These are phyloP conservation scores for Fusarium xylarioides DNA, from an alignment of 2,329 filamentous ascomycete genomes.

Conservation along the genomic window DNA sequence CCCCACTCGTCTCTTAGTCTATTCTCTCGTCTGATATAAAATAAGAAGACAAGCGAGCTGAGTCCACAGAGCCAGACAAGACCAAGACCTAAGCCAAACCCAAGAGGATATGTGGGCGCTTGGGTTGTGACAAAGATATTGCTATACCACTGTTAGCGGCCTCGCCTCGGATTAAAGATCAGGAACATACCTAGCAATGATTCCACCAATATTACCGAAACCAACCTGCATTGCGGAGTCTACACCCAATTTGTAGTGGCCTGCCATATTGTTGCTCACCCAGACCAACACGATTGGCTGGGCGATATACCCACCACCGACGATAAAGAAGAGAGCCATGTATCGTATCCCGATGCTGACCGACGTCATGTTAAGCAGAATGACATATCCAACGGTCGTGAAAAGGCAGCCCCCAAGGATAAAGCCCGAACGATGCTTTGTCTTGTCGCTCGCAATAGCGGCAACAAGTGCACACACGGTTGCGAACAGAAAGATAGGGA, in stretches of 20 bases:
- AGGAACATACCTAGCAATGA: not conserved
- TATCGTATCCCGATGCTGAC: not conserved
- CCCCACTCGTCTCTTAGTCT: not conserved
- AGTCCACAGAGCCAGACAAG: not conserved
- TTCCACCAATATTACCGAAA: not conserved
- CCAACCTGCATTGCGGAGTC: not conserved
- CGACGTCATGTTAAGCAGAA: not conserved
- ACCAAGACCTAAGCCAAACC: not conserved
- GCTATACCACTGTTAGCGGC: not conserved
- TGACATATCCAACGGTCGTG: not conserved
- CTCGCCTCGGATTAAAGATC: fast-evolving
- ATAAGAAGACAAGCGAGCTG: not conserved
- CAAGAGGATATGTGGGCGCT: not conserved
- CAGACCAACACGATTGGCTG: not conserved
- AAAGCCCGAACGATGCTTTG: not conserved
- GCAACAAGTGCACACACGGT: not conserved
- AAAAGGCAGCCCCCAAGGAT: not conserved
- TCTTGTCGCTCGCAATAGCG: not conserved
- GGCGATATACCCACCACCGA: not conserved
- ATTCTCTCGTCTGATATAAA: not conserved
- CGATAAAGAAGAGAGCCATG: not conserved
- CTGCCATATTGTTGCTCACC: not conserved
- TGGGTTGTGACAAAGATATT: not conserved
- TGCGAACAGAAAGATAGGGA: not conserved
- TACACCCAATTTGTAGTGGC: not conserved